Conservation (phyloP, 352 stramenopile genomes). For the Globisporangium lucens region DNA sequence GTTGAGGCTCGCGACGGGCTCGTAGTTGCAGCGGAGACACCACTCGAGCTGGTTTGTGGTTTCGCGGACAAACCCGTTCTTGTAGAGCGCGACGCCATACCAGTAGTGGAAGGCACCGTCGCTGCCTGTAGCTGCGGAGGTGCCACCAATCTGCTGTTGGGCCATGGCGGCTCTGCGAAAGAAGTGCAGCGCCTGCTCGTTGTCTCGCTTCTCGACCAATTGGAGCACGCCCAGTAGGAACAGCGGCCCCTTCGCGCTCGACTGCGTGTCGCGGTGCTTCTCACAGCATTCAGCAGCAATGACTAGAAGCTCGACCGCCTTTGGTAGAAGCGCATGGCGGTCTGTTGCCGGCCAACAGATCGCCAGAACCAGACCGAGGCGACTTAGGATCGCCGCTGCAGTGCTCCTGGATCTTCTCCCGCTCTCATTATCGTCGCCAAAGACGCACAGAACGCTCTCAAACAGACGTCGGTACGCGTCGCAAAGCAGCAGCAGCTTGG, state of each 20-base stretch:
- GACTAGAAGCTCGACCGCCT: constrained; percentile 4
- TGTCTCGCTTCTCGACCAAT: constrained; percentile 26
- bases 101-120: constrained; percentile 47
- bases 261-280: neutral
- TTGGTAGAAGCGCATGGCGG: neutral
- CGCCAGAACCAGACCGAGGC: constrained; percentile 10
- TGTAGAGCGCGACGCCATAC: constrained; percentile 46
- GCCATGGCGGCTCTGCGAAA: constrained; percentile 24
- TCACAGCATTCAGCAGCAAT: constrained; percentile 4
- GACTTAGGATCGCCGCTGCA: constrained; percentile 11
- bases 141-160: neutral
- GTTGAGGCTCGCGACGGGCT: constrained; percentile 43
- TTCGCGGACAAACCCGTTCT: constrained; percentile 16
- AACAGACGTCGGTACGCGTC: constrained; percentile 1
- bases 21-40: constrained; percentile 47
- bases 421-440: neutral
- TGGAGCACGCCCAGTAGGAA: constrained; percentile 44
- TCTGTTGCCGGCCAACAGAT: constrained; percentile 1
- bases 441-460: neutral
- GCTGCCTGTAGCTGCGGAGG: neutral
- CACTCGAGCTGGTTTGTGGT: constrained; percentile 33
- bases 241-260: constrained; percentile 25
- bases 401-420: neutral
- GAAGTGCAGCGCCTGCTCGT: constrained; percentile 23
- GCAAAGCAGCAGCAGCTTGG: neutral